A percentile compares a stretch with the other conserved stretches of the same genome.
phyloP scores from a whole-genome alignment of 1,139 yeast genomes.

The Arxiozyma slooffiae region DNA sequence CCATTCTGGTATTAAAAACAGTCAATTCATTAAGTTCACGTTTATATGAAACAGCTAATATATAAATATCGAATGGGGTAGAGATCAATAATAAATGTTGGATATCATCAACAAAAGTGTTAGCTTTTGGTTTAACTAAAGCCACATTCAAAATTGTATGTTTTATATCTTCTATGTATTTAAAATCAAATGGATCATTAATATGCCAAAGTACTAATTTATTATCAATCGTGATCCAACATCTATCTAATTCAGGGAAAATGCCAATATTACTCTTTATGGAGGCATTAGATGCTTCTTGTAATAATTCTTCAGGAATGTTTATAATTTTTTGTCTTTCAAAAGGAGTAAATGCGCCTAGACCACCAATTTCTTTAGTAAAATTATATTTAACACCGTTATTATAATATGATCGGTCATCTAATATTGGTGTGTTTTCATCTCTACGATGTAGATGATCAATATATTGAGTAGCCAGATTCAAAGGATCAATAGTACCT shows the following conservation, averaged over 20 bases:
- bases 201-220: constrained; percentile 77
- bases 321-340: constrained; percentile 58
- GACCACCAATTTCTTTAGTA: constrained; percentile 32
- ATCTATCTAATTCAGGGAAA: constrained; percentile 68
- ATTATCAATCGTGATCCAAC: constrained; percentile 84
- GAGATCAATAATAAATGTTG: constrained; percentile 65
- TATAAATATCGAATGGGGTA: constrained; percentile 69
- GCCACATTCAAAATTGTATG: constrained; percentile 71
- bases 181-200: constrained; percentile 52
- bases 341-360: constrained; percentile 59
- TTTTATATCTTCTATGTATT: constrained; percentile 72
- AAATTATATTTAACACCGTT: constrained; percentile 37
- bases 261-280: constrained; percentile 72
- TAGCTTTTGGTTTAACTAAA: constrained; percentile 68
- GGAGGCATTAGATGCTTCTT: constrained; percentile 57
- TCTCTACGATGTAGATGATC: constrained; percentile 34
- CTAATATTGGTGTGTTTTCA: constrained; percentile 34
- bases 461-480: constrained; percentile 35
- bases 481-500: constrained; percentile 28
- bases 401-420: constrained; percentile 34
- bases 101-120: constrained; percentile 70
- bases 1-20: constrained; percentile 73
- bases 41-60: constrained; percentile 61
- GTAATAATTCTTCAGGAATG: constrained; percentile 76
- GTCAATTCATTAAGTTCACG: constrained; percentile 46